A percentile compares a stretch with the other conserved stretches of the same genome.
Conservation (phyloP, 768 basidiomycete genomes). For the Phylloporus sp. region DNA sequence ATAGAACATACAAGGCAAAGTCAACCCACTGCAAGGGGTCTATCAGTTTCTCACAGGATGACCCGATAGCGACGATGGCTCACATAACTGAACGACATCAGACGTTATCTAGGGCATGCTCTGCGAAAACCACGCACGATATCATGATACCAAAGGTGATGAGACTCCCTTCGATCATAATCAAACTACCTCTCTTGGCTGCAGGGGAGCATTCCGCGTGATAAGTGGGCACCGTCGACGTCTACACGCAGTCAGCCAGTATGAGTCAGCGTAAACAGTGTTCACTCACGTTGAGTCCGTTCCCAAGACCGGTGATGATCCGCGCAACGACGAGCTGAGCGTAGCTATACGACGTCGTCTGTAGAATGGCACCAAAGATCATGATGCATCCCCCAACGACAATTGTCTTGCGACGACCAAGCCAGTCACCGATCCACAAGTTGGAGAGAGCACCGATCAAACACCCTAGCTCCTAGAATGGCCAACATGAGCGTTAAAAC, state of each 20-base stretch:
- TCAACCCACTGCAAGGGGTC: conserved; percentile 50
- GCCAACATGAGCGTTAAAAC: not conserved
- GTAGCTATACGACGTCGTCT: conserved; percentile 54
- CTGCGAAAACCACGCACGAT: conserved; percentile 39
- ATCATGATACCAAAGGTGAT: conserved; percentile 64
- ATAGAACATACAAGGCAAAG: conserved; percentile 48
- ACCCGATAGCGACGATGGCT: not conserved
- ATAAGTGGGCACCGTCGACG: conserved; percentile 62
- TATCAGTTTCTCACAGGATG: conserved; percentile 1
- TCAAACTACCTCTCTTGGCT: conserved; percentile 54
- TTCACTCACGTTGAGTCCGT: conserved; percentile 52
- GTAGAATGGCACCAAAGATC: conserved; percentile 60
- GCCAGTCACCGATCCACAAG: conserved; percentile 54
- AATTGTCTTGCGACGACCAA: conserved; percentile 59
- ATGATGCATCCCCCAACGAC: conserved; percentile 55
- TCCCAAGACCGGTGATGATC: conserved; percentile 59
- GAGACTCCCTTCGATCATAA: conserved; percentile 62
- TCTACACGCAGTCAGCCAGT: conserved; percentile 33
- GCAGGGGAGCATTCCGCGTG: conserved; percentile 65
- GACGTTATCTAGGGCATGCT: not conserved
- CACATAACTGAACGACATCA: conserved; percentile 20
- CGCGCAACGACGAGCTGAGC: conserved; percentile 61
- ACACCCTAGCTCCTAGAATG: conserved; percentile 58
- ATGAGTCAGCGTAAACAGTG: too few species aligned
- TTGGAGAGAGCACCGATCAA: conserved; percentile 61